Conservation (phyloP, 2,329 filamentous ascomycete genomes). For the Sporothrix protearum region DNA sequence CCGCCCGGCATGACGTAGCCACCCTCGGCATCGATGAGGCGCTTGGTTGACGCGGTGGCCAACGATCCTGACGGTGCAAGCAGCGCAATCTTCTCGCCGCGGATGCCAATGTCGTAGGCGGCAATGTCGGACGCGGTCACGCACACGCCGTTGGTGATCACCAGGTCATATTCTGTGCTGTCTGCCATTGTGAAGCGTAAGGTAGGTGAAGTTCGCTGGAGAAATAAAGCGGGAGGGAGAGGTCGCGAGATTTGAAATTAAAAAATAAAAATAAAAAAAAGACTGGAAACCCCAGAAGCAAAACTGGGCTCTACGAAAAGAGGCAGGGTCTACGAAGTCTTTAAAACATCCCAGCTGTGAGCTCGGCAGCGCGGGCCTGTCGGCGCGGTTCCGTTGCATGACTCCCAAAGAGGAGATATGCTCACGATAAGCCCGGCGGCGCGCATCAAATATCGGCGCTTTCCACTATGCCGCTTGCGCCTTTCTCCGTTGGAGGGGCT, state of each 20-base stretch:
- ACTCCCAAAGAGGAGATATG: background rate
- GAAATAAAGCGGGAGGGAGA: background rate
- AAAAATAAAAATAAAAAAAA: too few relatives aligned
- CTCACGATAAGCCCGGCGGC: conserved; percentile 18
- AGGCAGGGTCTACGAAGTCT: background rate
- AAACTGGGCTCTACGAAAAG: background rate
- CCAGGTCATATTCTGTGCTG: conserved; percentile 36
- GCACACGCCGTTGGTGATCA: conserved; percentile 44
- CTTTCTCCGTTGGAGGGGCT: background rate
- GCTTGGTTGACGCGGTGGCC: conserved; percentile 31
- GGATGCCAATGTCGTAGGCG: conserved; percentile 42
- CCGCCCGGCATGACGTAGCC: conserved; percentile 44
- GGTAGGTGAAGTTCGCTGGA: background rate
- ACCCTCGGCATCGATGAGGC: conserved; percentile 42
- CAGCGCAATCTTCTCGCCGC: conserved; percentile 42
- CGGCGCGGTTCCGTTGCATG: conserved; percentile 1
- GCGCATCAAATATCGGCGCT: background rate
- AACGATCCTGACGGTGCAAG: conserved; percentile 40
- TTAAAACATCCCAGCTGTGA: background rate
- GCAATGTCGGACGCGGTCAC: conserved; percentile 44
- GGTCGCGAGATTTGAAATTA: background rate
- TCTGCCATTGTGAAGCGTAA: conserved; percentile 1
- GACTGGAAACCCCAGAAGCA: background rate
- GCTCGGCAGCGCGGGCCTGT: background rate
- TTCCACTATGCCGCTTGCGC: background rate